Evolutionary conservation across 345 rosid genomes (phyloP), one percentile per base, ranked within the genome.

Genomic region (Iberis pinnata): DNA sequence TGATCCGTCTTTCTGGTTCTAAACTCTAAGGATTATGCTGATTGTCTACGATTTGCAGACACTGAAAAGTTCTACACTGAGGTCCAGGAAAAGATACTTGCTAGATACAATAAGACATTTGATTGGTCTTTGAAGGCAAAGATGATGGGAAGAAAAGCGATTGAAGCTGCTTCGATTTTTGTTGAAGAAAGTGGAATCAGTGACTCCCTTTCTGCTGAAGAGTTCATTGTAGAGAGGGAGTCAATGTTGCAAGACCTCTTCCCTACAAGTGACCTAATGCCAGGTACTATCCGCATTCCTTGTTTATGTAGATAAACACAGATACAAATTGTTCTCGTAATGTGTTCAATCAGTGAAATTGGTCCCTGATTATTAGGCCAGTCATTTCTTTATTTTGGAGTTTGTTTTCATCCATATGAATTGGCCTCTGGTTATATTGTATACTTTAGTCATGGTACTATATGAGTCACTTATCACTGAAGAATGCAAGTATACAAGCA

Each of bases 111-210:
- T 43, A 90, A 87, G 64, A 76, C 81, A 37, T 90, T 90, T 72
- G 92, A 90, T 47, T 87, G 95, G 95, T 76, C 82, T 62, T 88
- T 90, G 36, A 90, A 90, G 73, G 86, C 92, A 26, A 90, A 80
- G 72, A 82, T 90, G 98, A 87, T 90, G 96, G 98, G 98, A 13
- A 82, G 38, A 79, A 87, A 87, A 69, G 96, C 92, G 2, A 79
- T 84, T 6, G 96, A 90, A 63, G 77, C 96, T 33, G 95, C 89
- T 44, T 70, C 63, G 38, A 73, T 87, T 47, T 87, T 90, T 52
- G 96, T 87, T 49, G 76, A 87, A 33, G 96, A 87, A 73, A 61
- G 76, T 43, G 96, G 92, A 22, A 78, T 90, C 45, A 87, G 86
- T 51, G 95, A 80, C 51, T 75, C 83, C 24, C 95, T 87, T 64